Evolutionary conservation across 2,329 filamentous ascomycete species (phyloP), one percentile per base, ranked within the genome.

Genomic region (Fusarium graminum): DNA sequence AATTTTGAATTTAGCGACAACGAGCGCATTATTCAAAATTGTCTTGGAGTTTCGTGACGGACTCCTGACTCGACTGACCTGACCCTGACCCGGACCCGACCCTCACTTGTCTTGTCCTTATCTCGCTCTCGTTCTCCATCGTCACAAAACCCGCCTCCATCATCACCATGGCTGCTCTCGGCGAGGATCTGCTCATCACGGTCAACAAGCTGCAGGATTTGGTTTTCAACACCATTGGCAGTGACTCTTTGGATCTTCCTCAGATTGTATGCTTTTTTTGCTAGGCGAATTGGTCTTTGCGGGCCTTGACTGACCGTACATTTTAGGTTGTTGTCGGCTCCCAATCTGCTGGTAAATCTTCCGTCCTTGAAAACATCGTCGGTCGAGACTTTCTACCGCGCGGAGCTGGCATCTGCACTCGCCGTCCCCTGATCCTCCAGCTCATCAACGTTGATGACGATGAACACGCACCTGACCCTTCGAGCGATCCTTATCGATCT

Each of bases 151-250:
- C 43, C 54, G 47, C 58, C 56, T 61, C 59, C 49, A 36, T 46
- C 71, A 70, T 74, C 75, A 75, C 65, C 78, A 99, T 98, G 95
- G 92, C 95, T 77, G 89, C 94, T 75, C 89, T 99, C 74, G 94
- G 95, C 77, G 95, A 99, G 81, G 94, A 99, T 81, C 85, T 99
- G 80, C 88, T 99, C 78, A 89, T 88, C 73, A 96, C 93, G 69
- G 95, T 99, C 82, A 99, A 99, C 85, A 97, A 97, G 85, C 86
- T 99, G 75, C 95, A 99, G 81, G 95, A 98, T 80, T 83, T 99
- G 76, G 95, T 99, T 76, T 99, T 99, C 85, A 99, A 99, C 83
- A 99, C 95, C 72, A 99, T 99, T 80, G 95, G 95, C 80, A 98
- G 94, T 83, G 95, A 99, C 80, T 98, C 94, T 52, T 87, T 99